Percentiles rank a stretch among this genome's conserved stretches.
Conservation (phyloP, 306 rosid genomes). For the Delonix regia region DNA sequence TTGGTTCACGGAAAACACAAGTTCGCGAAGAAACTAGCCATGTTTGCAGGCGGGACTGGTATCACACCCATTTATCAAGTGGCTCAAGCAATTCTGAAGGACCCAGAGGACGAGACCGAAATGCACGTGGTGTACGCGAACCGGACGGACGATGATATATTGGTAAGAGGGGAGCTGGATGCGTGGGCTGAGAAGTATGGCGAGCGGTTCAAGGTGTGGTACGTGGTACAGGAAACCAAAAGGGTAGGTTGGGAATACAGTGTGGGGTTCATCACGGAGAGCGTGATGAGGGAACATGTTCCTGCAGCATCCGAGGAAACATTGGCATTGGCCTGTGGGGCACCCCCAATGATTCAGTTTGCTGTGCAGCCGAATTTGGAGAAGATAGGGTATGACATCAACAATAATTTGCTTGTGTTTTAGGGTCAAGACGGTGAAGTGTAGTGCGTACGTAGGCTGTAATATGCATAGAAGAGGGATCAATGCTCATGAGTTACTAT, state of each 20-base stretch:
- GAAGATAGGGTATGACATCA: conserved; percentile 68
- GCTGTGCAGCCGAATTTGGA: conserved; percentile 74
- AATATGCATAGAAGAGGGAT: no score
- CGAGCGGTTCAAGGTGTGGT: conserved; percentile 73
- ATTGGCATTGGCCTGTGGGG: conserved; percentile 78
- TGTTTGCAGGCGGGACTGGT: conserved; percentile 92
- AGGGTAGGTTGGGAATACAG: conserved; percentile 77
- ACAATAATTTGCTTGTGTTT: conserved; percentile 66
- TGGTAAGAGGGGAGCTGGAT: conserved; percentile 73
- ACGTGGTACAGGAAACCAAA: conserved; percentile 62
- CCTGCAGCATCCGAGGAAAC: conserved; percentile 55
- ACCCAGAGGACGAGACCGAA: conserved; percentile 71
- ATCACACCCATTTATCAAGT: conserved; percentile 88
- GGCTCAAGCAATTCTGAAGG: conserved; percentile 72
- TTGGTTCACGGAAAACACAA: conserved; percentile 54
- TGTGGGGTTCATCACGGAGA: conserved; percentile 63
- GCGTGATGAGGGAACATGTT: conserved; percentile 61
- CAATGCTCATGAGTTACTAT: no score
- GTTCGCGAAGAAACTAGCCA: conserved; percentile 63
- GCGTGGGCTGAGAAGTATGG: conserved; percentile 60
- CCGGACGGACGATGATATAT: conserved; percentile 73
- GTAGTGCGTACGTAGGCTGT: no score
- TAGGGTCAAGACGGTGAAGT: no score
- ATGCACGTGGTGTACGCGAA: conserved; percentile 82
- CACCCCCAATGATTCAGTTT: conserved; percentile 85